Evolutionary conservation across 768 basidiomycete genomes (phyloP).

Genomic region (Pleurotus citrinopileatus): DNA sequence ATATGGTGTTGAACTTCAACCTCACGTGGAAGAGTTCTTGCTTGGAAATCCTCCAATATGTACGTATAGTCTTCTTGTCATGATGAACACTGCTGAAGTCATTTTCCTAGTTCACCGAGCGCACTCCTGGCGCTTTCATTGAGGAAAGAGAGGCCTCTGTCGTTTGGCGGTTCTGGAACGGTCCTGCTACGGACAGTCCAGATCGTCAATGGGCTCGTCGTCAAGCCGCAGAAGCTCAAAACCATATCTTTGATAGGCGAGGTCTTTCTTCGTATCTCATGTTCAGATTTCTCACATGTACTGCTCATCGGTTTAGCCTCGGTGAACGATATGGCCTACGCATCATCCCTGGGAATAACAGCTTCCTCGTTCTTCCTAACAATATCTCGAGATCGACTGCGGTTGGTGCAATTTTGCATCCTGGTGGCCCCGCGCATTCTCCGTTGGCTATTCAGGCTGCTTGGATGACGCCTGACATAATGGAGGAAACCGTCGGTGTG

Average conservation of each 20-base stretch:
- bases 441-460: conserved; percentile 32
- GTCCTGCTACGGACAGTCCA: conserved; percentile 35
- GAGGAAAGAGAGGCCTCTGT: conserved; percentile 82
- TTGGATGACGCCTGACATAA: conserved; percentile 38
- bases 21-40: conserved; percentile 80
- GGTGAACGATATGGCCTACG: conserved; percentile 82
- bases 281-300: neutral
- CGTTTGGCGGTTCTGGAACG: conserved; percentile 85
- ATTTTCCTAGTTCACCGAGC: conserved; percentile 70
- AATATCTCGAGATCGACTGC: conserved; percentile 83
- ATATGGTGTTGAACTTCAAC: conserved; percentile 77
- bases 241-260: conserved; percentile 83
- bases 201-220: conserved; percentile 81
- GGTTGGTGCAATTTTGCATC: conserved; percentile 75
- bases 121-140: conserved; percentile 82
- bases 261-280: neutral
- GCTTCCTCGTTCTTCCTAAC: conserved; percentile 81
- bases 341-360: conserved; percentile 77
- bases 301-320: conserved; percentile 43
- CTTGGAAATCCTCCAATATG: conserved; percentile 81
- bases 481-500: conserved; percentile 25
- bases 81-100: conserved; percentile 5
- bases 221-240: conserved; percentile 89
- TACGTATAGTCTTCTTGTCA: conserved; percentile 21
- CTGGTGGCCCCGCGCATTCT: conserved; percentile 48